Evolutionary conservation across 169 alveolate species (phyloP), one percentile per base, ranked within the genome.

Genomic region (Eimeria sp.): DNA sequence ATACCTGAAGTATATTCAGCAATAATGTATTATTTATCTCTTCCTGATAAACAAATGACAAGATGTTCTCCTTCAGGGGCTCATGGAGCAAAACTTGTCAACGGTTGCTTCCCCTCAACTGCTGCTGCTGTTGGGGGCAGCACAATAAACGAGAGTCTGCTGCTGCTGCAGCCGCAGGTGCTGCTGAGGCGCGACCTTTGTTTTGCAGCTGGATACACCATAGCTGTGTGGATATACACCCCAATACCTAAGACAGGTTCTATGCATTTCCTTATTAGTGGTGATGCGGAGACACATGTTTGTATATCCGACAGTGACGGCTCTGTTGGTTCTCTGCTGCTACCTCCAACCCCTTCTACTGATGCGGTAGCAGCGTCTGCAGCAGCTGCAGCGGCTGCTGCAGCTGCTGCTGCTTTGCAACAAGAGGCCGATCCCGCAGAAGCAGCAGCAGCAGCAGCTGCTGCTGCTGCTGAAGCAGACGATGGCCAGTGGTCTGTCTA

Each of bases 401-500:
- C 87, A 6, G 87, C 87, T 11, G 30, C 87, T 45, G 54, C 87
- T 45, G 87, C 87, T 45, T 10, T 40, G 63, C 16, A 34, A 7
- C 34, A 27, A 34, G 63, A 22, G 58, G 87, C 87, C 40, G 87
- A 76, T 16, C 51, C 51, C 80, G 80, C 80, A n/a, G 87, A 18
- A 40, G 87, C 87, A 9, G 87, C 54, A 76, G 87, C 87, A 40
- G 90, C 90, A 82, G 90, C 90, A 49, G 90, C 90, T n/a, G 89
- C 89, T 43, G 89, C 89, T 43, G 89, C 89, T 43, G 89, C 89
- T 18, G 30, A n/a, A 9, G 65, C 58, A 13, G 89, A 18, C 2
- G 90, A 82, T 82, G 90, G 49, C 90, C 90, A 82, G 90, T 82
- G 90, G 90, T 82, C 90, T 51, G 90, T 82, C 22, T 34, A 25